Percentiles rank a stretch among this genome's conserved stretches.
Conservation (phyloP, 495 filamentous ascomycete species). For the Neurospora sp. region DNA sequence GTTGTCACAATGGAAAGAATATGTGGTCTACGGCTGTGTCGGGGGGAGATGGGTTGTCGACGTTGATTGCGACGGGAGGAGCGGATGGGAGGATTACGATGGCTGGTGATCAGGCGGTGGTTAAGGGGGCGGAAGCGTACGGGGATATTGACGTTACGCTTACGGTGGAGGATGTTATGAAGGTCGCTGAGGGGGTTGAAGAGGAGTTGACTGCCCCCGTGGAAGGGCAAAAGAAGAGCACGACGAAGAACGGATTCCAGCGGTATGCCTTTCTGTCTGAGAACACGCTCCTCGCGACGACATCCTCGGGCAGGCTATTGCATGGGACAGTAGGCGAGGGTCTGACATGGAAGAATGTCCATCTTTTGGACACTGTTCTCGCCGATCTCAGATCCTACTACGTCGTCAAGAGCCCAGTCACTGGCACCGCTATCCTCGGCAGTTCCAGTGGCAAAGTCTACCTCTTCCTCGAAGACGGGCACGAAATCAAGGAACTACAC, state of each 20-base stretch:
- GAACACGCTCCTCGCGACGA: constrained; percentile 46
- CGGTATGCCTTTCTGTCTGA: constrained; percentile 55
- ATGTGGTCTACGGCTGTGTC: constrained; percentile 66
- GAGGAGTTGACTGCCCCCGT: neutral
- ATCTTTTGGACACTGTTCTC: constrained; percentile 17
- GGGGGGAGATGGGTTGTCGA: constrained; percentile 10
- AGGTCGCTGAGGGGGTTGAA: neutral
- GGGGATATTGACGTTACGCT: constrained; percentile 10
- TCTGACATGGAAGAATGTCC: constrained; percentile 29
- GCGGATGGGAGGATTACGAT: constrained; percentile 58
- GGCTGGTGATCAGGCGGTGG: constrained; percentile 14
- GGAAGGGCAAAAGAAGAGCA: neutral
- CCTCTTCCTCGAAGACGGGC: constrained; percentile 21
- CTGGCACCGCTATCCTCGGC: constrained; percentile 39
- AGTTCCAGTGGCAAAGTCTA: constrained; percentile 44
- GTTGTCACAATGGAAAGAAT: constrained; percentile 74
- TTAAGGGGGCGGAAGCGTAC: neutral
- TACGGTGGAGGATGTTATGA: constrained; percentile 12
- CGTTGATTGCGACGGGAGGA: constrained; percentile 67
- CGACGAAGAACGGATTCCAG: constrained; percentile 42
- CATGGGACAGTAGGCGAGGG: constrained; percentile 28
- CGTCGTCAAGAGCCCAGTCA: constrained; percentile 25
- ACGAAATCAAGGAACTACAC: constrained; percentile 13
- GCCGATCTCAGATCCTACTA: constrained; percentile 34
- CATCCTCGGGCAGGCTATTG: constrained; percentile 50